Conservation (phyloP, 2,329 filamentous ascomycete species). For the Neodidymelliopsis sp. region DNA sequence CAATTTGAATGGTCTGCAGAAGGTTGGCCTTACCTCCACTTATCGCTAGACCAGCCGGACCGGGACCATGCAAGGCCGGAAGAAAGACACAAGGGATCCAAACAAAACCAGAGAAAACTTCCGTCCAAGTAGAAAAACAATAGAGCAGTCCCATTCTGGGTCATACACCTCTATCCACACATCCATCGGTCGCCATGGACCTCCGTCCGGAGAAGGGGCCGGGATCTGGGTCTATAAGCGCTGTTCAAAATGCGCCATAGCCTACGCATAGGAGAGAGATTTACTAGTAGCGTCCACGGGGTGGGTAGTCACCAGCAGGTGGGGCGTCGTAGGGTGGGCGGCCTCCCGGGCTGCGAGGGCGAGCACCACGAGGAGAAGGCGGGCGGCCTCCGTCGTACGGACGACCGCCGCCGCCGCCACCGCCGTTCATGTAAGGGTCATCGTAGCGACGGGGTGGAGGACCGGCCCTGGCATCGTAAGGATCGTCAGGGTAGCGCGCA, state of each 20-base stretch:
- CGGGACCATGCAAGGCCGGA: constrained; percentile 4
- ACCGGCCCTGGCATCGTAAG: constrained; percentile 66
- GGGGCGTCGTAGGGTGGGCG: constrained; percentile 61
- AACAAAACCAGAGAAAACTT: constrained; percentile 13
- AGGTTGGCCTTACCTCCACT: constrained; percentile 1
- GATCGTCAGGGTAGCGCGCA: constrained; percentile 73
- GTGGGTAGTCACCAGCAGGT: constrained; percentile 53
- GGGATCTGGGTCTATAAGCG: constrained; percentile 18
- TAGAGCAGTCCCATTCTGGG: constrained; percentile 8
- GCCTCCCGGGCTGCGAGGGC: constrained; percentile 63
- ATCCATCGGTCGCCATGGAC: not conserved
- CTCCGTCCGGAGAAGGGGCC: constrained; percentile 9
- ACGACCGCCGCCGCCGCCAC: constrained; percentile 64
- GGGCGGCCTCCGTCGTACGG: constrained; percentile 59
- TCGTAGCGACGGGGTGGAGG: constrained; percentile 63
- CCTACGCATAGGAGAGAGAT: constrained; percentile 4
- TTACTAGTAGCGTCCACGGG: constrained; percentile 47
- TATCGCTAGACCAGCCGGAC: constrained; percentile 2
- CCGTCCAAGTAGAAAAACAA: constrained; percentile 8
- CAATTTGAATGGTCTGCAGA: not conserved
- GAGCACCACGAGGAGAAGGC: constrained; percentile 49
- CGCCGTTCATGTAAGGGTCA: constrained; percentile 68
- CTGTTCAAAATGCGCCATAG: constrained; percentile 7
- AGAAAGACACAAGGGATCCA: constrained; percentile 16
- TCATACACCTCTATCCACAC: not conserved